Evolutionary conservation across 2,329 filamentous ascomycete species (phyloP).

Genomic region (Neonectria ditissima): DNA sequence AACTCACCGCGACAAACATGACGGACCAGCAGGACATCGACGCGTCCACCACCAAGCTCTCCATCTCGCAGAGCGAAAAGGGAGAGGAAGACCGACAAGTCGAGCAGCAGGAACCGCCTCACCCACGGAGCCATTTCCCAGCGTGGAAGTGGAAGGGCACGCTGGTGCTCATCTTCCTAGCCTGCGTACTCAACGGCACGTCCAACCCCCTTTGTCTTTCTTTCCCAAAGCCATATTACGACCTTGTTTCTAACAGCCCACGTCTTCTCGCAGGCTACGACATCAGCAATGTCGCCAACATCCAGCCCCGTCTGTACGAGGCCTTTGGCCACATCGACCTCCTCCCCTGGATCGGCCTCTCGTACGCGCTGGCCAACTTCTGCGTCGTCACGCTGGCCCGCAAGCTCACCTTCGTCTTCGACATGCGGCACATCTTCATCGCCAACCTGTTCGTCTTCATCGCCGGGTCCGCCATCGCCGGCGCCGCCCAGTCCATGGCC

Average conservation of each 20-base stretch:
- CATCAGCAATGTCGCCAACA: conserved; percentile 62
- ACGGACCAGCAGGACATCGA: conserved; percentile 20
- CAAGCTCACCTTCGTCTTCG: conserved; percentile 48
- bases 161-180: conserved; percentile 18
- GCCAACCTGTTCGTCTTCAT: conserved; percentile 44
- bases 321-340: conserved; percentile 56
- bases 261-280: conserved; percentile 52
- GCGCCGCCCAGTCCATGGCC: conserved; percentile 45
- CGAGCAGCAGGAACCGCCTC: conserved; percentile 6
- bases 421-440: conserved; percentile 47
- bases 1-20: background rate
- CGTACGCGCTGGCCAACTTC: conserved; percentile 50
- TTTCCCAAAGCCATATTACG: background rate
- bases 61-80: conserved; percentile 20
- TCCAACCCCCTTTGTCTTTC: background rate
- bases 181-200: conserved; percentile 26
- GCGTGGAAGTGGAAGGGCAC: conserved; percentile 27
- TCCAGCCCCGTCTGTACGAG: conserved; percentile 68
- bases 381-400: conserved; percentile 50
- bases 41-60: conserved; percentile 13
- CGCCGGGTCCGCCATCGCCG: conserved; percentile 46
- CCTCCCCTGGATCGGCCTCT: conserved; percentile 54
- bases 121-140: conserved; percentile 21
- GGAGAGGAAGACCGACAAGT: background rate
- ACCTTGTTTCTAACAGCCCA: background rate